A percentile compares a stretch with the other conserved stretches of the same genome.
Conservation (phyloP, 305 asterid genomes). For the Solanum aculeatissimum region DNA sequence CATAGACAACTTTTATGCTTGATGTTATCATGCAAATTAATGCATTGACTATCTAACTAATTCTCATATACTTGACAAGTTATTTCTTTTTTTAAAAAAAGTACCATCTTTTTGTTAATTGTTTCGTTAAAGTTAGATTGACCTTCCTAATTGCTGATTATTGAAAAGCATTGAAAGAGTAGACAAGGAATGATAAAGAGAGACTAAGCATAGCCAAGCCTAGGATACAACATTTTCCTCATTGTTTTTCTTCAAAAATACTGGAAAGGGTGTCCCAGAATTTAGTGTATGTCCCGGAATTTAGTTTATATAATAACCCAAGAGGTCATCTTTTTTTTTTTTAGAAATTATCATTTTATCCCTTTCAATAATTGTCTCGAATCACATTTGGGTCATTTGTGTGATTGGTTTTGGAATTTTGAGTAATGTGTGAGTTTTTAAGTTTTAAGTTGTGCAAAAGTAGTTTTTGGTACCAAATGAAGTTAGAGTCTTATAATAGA, state of each 20-base stretch:
- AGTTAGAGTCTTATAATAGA: too few species aligned
- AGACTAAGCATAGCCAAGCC: not conserved
- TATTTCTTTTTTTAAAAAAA: not conserved
- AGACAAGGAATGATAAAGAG: not conserved
- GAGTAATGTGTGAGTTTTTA: too few species aligned
- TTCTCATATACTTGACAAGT: not conserved
- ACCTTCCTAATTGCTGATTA: not conserved
- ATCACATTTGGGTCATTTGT: too few species aligned
- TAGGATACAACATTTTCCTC: not conserved
- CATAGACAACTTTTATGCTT: not conserved
- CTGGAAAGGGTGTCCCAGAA: not conserved
- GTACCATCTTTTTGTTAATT: not conserved
- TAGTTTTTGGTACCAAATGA: too few species aligned
- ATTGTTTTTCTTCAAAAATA: not conserved
- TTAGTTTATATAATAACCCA: too few species aligned
- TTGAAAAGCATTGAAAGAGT: not conserved
- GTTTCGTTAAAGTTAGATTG: not conserved
- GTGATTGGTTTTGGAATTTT: too few species aligned
- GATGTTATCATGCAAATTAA: not conserved
- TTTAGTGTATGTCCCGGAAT: not conserved
- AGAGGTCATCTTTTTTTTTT: too few species aligned
- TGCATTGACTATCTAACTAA: not conserved
- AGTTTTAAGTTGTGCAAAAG: too few species aligned
- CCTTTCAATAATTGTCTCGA: too few species aligned
- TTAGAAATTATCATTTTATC: too few species aligned